Conservation (phyloP, 2,329 filamentous ascomycete species). For the Geosmithia morbida region DNA sequence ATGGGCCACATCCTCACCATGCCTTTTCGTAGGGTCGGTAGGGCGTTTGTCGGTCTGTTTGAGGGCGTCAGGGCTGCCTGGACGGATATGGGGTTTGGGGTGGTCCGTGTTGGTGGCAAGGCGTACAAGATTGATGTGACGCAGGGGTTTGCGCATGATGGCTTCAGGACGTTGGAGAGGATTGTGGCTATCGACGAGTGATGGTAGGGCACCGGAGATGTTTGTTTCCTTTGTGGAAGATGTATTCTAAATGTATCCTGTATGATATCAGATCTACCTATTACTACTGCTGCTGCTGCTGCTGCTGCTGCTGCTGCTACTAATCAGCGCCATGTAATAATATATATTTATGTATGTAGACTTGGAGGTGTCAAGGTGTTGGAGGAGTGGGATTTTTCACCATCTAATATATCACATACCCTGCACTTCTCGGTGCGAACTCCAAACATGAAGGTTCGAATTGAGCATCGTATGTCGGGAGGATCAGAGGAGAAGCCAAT, state of each 20-base stretch:
- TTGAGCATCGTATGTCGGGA: no score
- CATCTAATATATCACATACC: no score
- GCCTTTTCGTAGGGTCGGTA: slow-evolving; percentile 36
- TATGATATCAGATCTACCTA: neutral
- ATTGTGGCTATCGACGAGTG: slow-evolving; percentile 22
- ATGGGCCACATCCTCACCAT: slow-evolving; percentile 40
- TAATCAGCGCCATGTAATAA: no score
- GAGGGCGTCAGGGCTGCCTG: slow-evolving; percentile 32
- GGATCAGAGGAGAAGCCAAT: no score
- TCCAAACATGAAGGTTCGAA: no score
- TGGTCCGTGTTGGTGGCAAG: slow-evolving; percentile 29
- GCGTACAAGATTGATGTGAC: slow-evolving; percentile 44
- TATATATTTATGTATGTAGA: no score
- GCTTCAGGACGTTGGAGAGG: slow-evolving; percentile 42
- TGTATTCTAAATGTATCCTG: neutral
- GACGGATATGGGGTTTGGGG: slow-evolving; percentile 40
- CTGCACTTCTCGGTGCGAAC: no score
- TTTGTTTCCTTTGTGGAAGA: neutral
- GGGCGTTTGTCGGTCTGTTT: slow-evolving; percentile 26
- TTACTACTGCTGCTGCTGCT: neutral
- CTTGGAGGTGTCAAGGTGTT: no score
- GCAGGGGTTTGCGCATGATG: slow-evolving; percentile 42
- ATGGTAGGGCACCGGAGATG: neutral
- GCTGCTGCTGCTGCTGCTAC: no score
- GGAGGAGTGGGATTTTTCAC: no score